A percentile compares a stretch with the other conserved stretches of the same genome.
These are phyloP conservation scores for Microsporum canis DNA, from an alignment of 2,329 filamentous ascomycete species.

Conservation along the genomic window DNA sequence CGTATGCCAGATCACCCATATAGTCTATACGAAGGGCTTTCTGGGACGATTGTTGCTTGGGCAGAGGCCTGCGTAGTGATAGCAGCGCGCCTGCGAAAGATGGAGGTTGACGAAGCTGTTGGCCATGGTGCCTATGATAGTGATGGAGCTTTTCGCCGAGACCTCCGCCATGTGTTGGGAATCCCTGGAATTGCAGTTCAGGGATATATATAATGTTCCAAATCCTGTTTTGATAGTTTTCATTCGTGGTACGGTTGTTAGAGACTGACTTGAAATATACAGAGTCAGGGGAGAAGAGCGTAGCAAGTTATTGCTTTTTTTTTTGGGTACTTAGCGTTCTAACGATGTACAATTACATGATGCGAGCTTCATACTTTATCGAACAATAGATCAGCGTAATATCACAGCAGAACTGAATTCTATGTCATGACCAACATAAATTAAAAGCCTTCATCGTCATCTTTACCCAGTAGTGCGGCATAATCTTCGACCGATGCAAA, in stretches of 20 bases:
- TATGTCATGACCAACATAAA: not conserved
- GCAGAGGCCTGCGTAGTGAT: constrained; percentile 30
- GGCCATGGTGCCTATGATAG: constrained; percentile 1
- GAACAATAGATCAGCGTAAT: not conserved
- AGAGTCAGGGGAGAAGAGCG: not conserved
- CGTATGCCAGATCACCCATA: constrained; percentile 33
- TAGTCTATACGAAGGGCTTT: constrained; percentile 30
- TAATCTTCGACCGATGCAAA: constrained; percentile 95
- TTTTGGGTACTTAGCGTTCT: not conserved
- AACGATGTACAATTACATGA: not conserved
- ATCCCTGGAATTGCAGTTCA: constrained; percentile 8
- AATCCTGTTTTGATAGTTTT: not conserved
- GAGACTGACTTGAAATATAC: too few relatives aligned
- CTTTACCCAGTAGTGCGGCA: constrained; percentile 66
- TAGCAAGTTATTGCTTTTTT: not conserved
- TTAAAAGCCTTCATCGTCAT: constrained; percentile 26
- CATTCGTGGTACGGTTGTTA: not conserved
- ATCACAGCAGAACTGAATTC: not conserved
- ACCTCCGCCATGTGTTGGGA: constrained; percentile 5
- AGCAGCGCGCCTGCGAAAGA: constrained; percentile 25
- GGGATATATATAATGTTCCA: constrained; percentile 6
- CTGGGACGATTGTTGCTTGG: constrained; percentile 33
- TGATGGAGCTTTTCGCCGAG: not conserved
- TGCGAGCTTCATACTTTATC: not conserved
- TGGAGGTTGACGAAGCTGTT: constrained; percentile 14